Percentiles rank a stretch among this genome's conserved stretches.
These are phyloP conservation scores for Pseudozyma thailandica DNA, from an alignment of 1,284 basidiomycete species.

Conservation along the genomic window DNA sequence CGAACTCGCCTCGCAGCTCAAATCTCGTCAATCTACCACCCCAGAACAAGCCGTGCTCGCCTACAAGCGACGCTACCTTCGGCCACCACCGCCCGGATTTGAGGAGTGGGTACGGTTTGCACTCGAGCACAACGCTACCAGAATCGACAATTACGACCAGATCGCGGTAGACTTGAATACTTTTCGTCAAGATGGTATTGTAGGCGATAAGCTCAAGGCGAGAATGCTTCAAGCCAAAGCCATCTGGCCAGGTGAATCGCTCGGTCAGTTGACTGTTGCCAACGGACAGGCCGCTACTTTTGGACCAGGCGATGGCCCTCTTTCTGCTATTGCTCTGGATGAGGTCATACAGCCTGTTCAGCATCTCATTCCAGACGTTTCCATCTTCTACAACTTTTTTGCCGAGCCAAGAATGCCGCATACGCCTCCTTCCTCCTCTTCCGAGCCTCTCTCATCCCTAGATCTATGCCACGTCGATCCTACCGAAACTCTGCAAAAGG, in stretches of 20 bases:
- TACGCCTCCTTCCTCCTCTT: not conserved
- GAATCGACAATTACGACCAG: constrained; percentile 42
- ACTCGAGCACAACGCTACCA: constrained; percentile 22
- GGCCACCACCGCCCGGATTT: constrained; percentile 22
- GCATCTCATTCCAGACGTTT: constrained; percentile 25
- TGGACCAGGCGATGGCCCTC: constrained; percentile 22
- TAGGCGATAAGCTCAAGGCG: constrained; percentile 23
- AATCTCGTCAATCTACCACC: constrained; percentile 24
- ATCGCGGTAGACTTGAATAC: constrained; percentile 25
- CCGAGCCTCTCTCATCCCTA: not conserved
- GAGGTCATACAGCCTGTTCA: constrained; percentile 25
- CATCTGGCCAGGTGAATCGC: constrained; percentile 1
- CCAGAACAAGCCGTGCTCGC: constrained; percentile 14
- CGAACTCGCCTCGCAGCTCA: constrained; percentile 19
- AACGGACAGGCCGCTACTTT: constrained; percentile 14
- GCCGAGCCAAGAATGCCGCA: constrained; percentile 29
- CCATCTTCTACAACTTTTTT: constrained; percentile 36
- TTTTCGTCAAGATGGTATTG: constrained; percentile 18
- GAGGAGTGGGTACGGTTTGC: constrained; percentile 27
- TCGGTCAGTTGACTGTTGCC: constrained; percentile 26
- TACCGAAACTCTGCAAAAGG: constrained; percentile 6
- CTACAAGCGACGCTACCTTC: constrained; percentile 26
- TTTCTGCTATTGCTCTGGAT: constrained; percentile 17
- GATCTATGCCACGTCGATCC: constrained; percentile 6
- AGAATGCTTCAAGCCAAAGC: constrained; percentile 29